Evolutionary conservation across 75 land plant genomes (phyloP), one percentile per base, ranked within the genome.

Genomic region (Pinus tabuliformis): DNA sequence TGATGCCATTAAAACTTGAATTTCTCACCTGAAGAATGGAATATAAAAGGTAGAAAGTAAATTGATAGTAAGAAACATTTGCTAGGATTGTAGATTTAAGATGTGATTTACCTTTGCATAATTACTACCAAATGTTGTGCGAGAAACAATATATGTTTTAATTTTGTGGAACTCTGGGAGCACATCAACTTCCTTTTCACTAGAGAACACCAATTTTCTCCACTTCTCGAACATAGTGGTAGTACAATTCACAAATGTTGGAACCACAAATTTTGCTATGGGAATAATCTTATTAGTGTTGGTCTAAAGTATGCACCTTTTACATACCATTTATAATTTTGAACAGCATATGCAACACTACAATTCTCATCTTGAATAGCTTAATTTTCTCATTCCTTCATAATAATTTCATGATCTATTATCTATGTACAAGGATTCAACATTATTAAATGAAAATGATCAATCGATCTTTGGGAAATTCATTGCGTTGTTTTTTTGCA

Each of bases 21-120:
- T 3, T 20, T 18, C 24, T 72, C 26, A 90, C 92, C 87, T 77
- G 75, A 78, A 89, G 11, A 86, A 86, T 33, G 91, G 91, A 21
- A 89, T 78, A 57, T 83, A 82, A 1, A 82, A 74, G 36, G 61
- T 72, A 17, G 81, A 54, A 37, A 79, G 13, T 2, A 80, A 78
- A 59, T 72, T 42, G 17, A 74, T 60, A 20, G 75, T 17, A n/a
- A 83, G 79, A 56, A 76, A 18, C 6, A 21, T 4, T 57, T 75
- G 73, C 22, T 81, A 30, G 7, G 33, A 6, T 70, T 80, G 65
- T 42, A 77, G 16, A 11, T 66, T 37, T 75, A 80, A 78, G 65
- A 68, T 42, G 65, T 59, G 70, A 0, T 83, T 54, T 17, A 74
- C 84, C 59, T 78, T 59, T 52, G 76, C 84, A 56, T 77, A 80